Evolutionary conservation across 495 filamentous ascomycete species (phyloP).

Genomic region (Xylaria palmicola): DNA sequence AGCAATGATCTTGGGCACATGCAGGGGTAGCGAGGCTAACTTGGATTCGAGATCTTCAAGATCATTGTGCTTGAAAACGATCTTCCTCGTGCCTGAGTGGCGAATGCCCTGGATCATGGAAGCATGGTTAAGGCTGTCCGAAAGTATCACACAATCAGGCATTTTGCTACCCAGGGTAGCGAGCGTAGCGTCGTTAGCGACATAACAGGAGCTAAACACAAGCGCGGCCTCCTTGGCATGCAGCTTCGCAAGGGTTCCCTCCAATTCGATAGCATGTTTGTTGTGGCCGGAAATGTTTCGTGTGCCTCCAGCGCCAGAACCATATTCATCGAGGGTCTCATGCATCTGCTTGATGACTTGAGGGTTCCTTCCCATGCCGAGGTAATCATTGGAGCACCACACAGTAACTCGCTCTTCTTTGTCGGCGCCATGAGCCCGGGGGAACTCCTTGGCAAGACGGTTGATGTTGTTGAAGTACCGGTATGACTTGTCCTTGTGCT

Average conservation of each 20-base stretch:
- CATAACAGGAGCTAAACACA: constrained; percentile 96
- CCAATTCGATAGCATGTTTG: constrained; percentile 83
- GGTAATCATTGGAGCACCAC: constrained; percentile 99
- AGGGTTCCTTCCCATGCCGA: constrained; percentile 93
- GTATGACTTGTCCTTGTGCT: constrained; percentile 99
- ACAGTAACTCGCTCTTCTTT: constrained; percentile 90
- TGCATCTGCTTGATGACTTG: constrained; percentile 91
- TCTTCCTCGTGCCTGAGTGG: constrained; percentile 91
- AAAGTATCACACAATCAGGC: constrained; percentile 92
- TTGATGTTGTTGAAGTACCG: constrained; percentile 99
- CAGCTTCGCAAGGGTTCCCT: constrained; percentile 80
- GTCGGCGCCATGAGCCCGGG: constrained; percentile 84
- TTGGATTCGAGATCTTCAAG: constrained; percentile 85
- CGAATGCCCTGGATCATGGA: constrained; percentile 99
- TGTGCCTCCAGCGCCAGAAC: constrained; percentile 92
- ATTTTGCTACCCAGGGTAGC: constrained; percentile 94
- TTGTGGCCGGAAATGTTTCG: constrained; percentile 98
- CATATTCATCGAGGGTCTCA: constrained; percentile 89
- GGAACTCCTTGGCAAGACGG: constrained; percentile 92
- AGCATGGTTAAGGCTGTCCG: constrained; percentile 93
- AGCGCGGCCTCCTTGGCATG: constrained; percentile 88
- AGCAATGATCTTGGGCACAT: constrained; percentile 94
- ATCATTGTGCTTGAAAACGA: constrained; percentile 99
- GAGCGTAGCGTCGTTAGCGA: constrained; percentile 96
- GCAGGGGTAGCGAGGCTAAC: constrained; percentile 76